These are phyloP conservation scores for Metroxylon sagu DNA, from an alignment of 176 grass and related monocot genomes.

Conservation along the genomic window DNA sequence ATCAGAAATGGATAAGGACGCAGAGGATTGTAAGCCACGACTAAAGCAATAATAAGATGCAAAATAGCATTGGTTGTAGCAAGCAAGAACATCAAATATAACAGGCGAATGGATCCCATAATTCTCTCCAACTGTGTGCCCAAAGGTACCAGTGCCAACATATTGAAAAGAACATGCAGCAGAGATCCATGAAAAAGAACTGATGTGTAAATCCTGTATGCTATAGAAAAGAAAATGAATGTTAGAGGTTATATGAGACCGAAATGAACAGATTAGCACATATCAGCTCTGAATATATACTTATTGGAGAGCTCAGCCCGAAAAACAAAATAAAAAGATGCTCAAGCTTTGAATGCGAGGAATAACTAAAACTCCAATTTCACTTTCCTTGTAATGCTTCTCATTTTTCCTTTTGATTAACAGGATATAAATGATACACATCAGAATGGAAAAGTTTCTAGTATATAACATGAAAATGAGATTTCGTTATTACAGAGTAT, in stretches of 20 bases:
- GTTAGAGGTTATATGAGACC: conserved; percentile 10
- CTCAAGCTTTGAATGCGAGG: no score
- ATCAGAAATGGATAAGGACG: conserved; percentile 35
- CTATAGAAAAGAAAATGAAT: conserved; percentile 36
- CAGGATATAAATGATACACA: no score
- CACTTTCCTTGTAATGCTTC: no score
- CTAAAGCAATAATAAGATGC: conserved; percentile 72
- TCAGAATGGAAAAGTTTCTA: no score
- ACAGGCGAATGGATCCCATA: conserved; percentile 89
- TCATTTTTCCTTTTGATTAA: no score
- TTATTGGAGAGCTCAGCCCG: no score
- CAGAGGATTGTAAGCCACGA: conserved; percentile 68
- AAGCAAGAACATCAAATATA: conserved; percentile 86
- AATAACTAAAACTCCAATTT: no score
- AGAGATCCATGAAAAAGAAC: conserved; percentile 84
- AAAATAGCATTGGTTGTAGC: conserved; percentile 84
- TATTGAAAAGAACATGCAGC: conserved; percentile 93
- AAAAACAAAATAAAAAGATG: no score
- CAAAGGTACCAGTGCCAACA: conserved; percentile 87
- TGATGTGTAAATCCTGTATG: conserved; percentile 86
- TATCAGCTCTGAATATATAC: no score
- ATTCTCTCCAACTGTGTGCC: conserved; percentile 87
- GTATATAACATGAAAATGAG: no score
- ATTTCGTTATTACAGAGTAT: no score
- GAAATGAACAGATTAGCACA: conserved; percentile 1